Evolutionary conservation across 768 basidiomycete genomes (phyloP).

Genomic region (Psilocybe cubensis): DNA sequence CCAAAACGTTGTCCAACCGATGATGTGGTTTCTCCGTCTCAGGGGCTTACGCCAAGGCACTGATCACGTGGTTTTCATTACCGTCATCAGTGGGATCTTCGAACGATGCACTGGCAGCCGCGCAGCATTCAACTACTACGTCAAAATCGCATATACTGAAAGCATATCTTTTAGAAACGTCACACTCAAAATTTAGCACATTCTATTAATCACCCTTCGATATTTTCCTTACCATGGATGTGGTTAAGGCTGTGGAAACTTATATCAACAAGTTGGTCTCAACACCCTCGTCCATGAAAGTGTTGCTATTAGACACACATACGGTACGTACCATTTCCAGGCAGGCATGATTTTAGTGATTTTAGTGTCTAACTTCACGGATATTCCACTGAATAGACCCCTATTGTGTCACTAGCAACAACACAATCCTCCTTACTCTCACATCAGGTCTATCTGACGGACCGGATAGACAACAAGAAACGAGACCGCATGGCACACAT

Average conservation of each 20-base stretch:
- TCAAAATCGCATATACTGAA: too few relatives aligned
- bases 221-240: conserved; percentile 73
- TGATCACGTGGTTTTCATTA: not conserved
- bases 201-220: not conserved
- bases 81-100: not conserved
- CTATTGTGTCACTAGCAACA: conserved; percentile 91
- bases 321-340: conserved; percentile 61
- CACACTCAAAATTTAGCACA: not conserved
- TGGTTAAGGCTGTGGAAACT: conserved; percentile 92
- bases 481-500: conserved; percentile 94
- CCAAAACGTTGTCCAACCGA: too few relatives aligned
- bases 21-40: too few relatives aligned
- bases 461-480: conserved; percentile 93
- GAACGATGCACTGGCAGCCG: not conserved
- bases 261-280: conserved; percentile 91
- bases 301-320: conserved; percentile 90
- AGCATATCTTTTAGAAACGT: too few relatives aligned
- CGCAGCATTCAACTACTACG: not conserved
- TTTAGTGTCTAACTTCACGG: not conserved
- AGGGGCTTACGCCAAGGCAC: not conserved
- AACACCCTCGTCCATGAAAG: conserved; percentile 90
- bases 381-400: conserved; percentile 80
- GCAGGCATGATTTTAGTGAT: not conserved
- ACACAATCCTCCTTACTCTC: conserved; percentile 93
- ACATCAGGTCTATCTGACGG: conserved; percentile 97